phyloP scores from a whole-genome alignment of 441 rosid genomes.

The Dalechampia spathulata region DNA sequence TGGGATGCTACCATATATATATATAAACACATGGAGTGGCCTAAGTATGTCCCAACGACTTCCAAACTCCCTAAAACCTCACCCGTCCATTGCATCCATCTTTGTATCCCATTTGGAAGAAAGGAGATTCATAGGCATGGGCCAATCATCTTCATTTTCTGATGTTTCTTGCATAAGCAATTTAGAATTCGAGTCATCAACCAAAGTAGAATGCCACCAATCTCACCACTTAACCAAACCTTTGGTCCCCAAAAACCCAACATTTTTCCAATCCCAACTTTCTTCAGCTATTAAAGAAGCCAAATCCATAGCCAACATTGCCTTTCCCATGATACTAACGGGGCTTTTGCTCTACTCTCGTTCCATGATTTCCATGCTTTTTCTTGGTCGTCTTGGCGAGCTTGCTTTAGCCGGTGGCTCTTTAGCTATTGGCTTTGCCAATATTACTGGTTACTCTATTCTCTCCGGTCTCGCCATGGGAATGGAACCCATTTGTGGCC shows the following conservation, averaged over 20 bases:
- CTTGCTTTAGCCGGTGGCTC: constrained; percentile 82
- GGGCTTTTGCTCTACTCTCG: constrained; percentile 80
- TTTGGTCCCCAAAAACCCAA: constrained; percentile 30
- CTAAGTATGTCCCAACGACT: no score
- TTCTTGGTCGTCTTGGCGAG: constrained; percentile 76
- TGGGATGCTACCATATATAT: no score
- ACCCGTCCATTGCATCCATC: no score
- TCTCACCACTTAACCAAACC: constrained; percentile 7
- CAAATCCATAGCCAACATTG: constrained; percentile 44
- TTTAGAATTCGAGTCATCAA: constrained; percentile 8
- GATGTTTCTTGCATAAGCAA: constrained; percentile 4
- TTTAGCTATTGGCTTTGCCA: constrained; percentile 76
- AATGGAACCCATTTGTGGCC: constrained; percentile 94
- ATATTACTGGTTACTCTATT: no score
- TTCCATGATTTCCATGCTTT: constrained; percentile 88
- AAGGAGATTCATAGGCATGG: constrained; percentile 15
- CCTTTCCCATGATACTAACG: constrained; percentile 70
- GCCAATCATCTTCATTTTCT: constrained; percentile 10
- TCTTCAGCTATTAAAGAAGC: constrained; percentile 40
- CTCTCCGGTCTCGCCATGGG: constrained; percentile 84
- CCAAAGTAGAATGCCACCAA: neutral
- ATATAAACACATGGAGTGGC: no score
- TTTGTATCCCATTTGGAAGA: no score
- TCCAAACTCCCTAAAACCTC: no score
- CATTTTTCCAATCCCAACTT: constrained; percentile 22